Evolutionary conservation across 139 green algal genomes (phyloP), one percentile per base, ranked within the genome.

Genomic region (Bryopsis sp.): DNA sequence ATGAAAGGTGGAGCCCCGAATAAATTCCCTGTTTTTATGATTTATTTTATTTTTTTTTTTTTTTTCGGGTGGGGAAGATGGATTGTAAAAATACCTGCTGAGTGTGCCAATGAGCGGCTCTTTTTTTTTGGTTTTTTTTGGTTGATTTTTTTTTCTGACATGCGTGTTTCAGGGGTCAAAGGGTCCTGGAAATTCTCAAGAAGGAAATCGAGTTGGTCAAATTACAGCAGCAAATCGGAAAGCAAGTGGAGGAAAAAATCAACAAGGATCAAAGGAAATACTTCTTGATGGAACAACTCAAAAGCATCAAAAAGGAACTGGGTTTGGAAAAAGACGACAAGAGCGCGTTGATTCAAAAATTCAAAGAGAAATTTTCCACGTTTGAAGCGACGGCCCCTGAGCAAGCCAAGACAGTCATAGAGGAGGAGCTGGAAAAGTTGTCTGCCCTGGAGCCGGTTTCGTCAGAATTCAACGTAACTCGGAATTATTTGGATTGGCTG

Each of bases 261-360:
- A 88, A 74, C 54, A 92, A 91, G 73, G 92, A 98, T 74, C 94
- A 98, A 82, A 82, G 92, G 3, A 79, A 83, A 48, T 97, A 96
- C 84, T 89, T 99, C 60, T 77, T 98, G n/a, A 95, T 96, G 91
- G 94, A 99, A 81, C 93, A 98, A 83, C 82, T 98, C 31, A 91
- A 91, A 68, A 82, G 64, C 74, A 97, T 98, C 77, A 97, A 98
- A 81, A 93, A 95, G 76, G 93, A 96, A 82, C 81, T 99, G 65
- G 93, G 93, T 11, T 81, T 99, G 74, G 94, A 98, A 76, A 90
- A 91, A 74, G 94, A 98, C 79, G 93, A 98, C 77, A 97, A 98
- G 80, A 87, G 74, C 6, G 86, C 87, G 2, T 78, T 98, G 24
- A 77, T 95, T 33, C 82, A 89, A 67, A 93, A 88, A 71, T 64